Conservation (phyloP, 805 yeast species). For the Saccharomycopsis lassenensis region DNA sequence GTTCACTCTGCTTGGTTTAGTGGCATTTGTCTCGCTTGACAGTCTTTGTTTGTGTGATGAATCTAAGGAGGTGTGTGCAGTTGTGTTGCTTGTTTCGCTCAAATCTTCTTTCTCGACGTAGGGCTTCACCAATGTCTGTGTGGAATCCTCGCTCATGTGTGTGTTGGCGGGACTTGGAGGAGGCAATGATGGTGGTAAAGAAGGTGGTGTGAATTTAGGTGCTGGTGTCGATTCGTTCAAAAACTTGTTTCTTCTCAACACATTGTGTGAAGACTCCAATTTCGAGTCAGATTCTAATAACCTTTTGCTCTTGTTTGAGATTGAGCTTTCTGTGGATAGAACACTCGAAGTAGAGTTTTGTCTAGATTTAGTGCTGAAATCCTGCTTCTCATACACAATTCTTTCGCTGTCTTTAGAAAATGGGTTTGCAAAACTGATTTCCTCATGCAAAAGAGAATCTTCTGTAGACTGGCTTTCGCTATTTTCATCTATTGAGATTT, state of each 20-base stretch:
- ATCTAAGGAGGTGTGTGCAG: too few species aligned
- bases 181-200: too few species aligned
- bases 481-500: background rate
- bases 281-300: slow-evolving; percentile 3
- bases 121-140: slow-evolving; percentile 10
- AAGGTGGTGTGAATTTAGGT: slow-evolving; percentile 11
- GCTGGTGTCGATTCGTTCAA: slow-evolving; percentile 7
- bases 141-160: slow-evolving; percentile 10
- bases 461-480: too few species aligned
- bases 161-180: slow-evolving; percentile 9
- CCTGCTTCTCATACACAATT: too few species aligned
- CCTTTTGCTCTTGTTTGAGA: slow-evolving; percentile 3
- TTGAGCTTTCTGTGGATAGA: background rate
- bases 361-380: too few species aligned
- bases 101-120: slow-evolving; percentile 4
- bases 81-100: too few species aligned
- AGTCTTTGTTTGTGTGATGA: too few species aligned
- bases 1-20: too few species aligned
- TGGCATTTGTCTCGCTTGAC: too few species aligned
- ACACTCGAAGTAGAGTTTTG: slow-evolving; percentile 3
- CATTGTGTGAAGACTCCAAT: slow-evolving; percentile 1
- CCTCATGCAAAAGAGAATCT: too few species aligned
- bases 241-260: slow-evolving; percentile 7
- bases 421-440: too few species aligned
- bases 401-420: background rate